Evolutionary conservation across 2,329 filamentous ascomycete species (phyloP).

Genomic region (Aureobasidium sp.): DNA sequence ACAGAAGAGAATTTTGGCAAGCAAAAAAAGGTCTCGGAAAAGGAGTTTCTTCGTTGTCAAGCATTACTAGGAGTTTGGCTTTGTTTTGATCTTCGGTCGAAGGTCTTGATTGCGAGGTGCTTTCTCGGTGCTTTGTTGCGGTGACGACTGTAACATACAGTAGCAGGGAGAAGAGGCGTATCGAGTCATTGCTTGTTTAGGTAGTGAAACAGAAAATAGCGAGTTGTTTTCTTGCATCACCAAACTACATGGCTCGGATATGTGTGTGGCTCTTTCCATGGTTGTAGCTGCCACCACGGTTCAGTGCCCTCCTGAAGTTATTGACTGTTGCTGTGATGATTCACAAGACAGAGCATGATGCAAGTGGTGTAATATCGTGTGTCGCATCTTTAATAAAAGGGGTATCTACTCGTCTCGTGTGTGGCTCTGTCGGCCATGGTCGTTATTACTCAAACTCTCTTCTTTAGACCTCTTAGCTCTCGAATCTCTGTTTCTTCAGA

Average conservation of each 20-base stretch:
- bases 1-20: not conserved
- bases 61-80: not conserved
- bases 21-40: not conserved
- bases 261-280: not conserved
- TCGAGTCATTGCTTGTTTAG: not conserved
- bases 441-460: not conserved
- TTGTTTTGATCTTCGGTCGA: not conserved
- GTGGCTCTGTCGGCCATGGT: not conserved
- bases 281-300: not conserved
- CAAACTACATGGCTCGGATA: not conserved
- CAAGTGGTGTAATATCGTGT: not conserved
- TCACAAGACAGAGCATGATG: too few species aligned
- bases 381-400: not conserved
- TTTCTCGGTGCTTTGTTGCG: not conserved
- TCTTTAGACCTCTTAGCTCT: not conserved
- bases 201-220: not conserved
- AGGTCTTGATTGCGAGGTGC: not conserved
- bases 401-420: constrained; percentile 1
- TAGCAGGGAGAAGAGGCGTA: not conserved
- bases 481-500: not conserved
- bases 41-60: not conserved
- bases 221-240: not conserved
- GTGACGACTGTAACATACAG: not conserved
- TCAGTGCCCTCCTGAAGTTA: not conserved
- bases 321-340: too few species aligned